Conservation (phyloP, 805 yeast species). For the Saccharomycopsis malanga region DNA sequence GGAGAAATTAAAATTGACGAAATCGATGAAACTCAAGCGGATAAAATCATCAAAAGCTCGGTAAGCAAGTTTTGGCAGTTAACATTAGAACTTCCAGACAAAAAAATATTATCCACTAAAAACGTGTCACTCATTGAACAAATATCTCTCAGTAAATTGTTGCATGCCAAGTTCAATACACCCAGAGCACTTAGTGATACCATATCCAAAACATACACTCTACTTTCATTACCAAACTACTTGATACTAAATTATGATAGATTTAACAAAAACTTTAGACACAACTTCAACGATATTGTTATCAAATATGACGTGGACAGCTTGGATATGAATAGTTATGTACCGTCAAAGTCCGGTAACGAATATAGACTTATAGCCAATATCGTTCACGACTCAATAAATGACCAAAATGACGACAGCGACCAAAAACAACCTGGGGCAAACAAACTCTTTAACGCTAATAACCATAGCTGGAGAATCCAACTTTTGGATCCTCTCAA, state of each 20-base stretch:
- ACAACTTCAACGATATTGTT: conserved; percentile 54
- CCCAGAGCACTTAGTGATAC: conserved; percentile 35
- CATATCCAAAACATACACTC: conserved; percentile 14
- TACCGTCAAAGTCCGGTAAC: background rate
- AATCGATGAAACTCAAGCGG: conserved; percentile 24
- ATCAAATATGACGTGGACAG: conserved; percentile 28
- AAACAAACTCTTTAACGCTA: conserved; percentile 26
- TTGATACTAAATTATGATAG: conserved; percentile 55
- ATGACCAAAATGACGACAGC: conserved; percentile 21
- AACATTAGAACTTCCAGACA: conserved; percentile 53
- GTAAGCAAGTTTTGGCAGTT: conserved; percentile 43
- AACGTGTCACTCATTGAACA: conserved; percentile 35
- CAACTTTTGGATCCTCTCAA: conserved; percentile 37
- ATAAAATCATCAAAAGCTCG: conserved; percentile 17
- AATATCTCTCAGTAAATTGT: conserved; percentile 32
- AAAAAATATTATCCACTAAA: conserved; percentile 36
- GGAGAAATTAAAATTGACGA: conserved; percentile 41
- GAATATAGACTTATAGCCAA: conserved; percentile 44
- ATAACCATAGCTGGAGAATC: conserved; percentile 40
- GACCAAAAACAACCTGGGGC: conserved; percentile 15
- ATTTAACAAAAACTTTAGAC: conserved; percentile 34
- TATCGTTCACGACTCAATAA: conserved; percentile 33
- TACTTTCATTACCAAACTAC: conserved; percentile 40
- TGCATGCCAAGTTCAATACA: conserved; percentile 31
- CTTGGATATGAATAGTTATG: conserved; percentile 27